Conservation (phyloP, 1,284 basidiomycete genomes). For the Schizophyllum amplum region DNA sequence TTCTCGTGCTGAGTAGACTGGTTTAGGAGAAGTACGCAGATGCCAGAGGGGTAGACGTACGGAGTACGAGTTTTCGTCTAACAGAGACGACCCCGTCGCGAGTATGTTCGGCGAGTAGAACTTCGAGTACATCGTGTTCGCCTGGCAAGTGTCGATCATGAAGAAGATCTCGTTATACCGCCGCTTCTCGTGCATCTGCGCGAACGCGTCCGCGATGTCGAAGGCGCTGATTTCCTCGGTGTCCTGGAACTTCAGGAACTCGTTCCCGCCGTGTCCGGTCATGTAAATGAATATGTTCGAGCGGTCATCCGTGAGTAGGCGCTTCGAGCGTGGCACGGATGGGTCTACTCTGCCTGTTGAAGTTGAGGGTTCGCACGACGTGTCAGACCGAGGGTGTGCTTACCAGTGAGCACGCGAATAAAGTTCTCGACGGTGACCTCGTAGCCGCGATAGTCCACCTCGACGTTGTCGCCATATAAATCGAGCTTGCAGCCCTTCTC, state of each 20-base stretch:
- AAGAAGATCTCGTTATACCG: constrained; percentile 97
- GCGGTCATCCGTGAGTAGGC: constrained; percentile 84
- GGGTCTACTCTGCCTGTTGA: constrained; percentile 59
- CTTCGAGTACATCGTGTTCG: constrained; percentile 91
- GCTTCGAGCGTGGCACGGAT: constrained; percentile 83
- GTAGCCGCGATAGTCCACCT: constrained; percentile 97
- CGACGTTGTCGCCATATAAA: constrained; percentile 92
- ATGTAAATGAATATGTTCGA: constrained; percentile 97
- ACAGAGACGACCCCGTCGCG: constrained; percentile 82
- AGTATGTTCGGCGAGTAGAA: constrained; percentile 96
- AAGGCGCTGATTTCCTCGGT: constrained; percentile 96
- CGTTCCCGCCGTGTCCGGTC: constrained; percentile 97
- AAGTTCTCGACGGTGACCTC: constrained; percentile 98
- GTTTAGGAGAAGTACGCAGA: constrained; percentile 1
- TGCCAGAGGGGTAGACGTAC: constrained; percentile 35
- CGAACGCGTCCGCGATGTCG: constrained; percentile 94
- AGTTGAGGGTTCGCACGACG: neutral
- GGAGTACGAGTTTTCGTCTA: constrained; percentile 94
- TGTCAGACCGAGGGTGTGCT: constrained; percentile 13
- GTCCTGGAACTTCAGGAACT: constrained; percentile 99
- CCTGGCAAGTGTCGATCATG: constrained; percentile 99
- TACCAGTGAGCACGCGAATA: constrained; percentile 84
- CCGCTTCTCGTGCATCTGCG: constrained; percentile 96
- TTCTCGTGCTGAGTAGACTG: constrained; percentile 65
- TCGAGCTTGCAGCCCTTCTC: constrained; percentile 76